These are phyloP conservation scores for Gossypium mustelinum DNA, from an alignment of 345 rosid genomes.

Conservation along the genomic window DNA sequence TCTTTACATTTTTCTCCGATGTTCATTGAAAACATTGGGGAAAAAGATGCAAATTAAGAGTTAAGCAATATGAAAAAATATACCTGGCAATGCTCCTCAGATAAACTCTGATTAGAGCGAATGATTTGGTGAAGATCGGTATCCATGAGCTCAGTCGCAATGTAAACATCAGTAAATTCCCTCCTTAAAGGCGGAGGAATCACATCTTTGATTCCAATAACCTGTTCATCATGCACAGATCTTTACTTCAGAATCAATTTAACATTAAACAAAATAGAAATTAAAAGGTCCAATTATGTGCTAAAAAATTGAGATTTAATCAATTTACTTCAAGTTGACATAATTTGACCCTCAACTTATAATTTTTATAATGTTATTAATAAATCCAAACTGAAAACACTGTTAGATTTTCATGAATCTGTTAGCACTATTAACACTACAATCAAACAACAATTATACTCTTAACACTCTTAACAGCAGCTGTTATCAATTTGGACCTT, in stretches of 20 bases:
- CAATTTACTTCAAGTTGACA: no score
- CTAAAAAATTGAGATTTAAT: no score
- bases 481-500: no score
- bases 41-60: background rate
- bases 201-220: conserved; percentile 73
- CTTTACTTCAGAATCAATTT: background rate
- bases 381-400: no score
- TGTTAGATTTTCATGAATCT: no score
- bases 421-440: no score
- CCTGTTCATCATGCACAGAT: conserved; percentile 39
- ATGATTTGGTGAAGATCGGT: conserved; percentile 95
- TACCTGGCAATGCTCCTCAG: conserved; percentile 99
- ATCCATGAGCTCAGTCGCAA: conserved; percentile 86
- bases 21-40: background rate
- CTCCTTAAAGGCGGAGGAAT: conserved; percentile 84
- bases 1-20: background rate
- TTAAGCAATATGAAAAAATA: background rate
- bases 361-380: no score
- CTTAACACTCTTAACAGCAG: no score
- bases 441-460: no score
- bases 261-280: background rate
- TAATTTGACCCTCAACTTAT: no score
- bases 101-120: conserved; percentile 76
- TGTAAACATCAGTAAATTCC: conserved; percentile 84
- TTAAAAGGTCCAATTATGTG: no score